These are phyloP conservation scores for Alternaria gaisen DNA, from an alignment of 2,329 filamentous ascomycete species.

Conservation along the genomic window DNA sequence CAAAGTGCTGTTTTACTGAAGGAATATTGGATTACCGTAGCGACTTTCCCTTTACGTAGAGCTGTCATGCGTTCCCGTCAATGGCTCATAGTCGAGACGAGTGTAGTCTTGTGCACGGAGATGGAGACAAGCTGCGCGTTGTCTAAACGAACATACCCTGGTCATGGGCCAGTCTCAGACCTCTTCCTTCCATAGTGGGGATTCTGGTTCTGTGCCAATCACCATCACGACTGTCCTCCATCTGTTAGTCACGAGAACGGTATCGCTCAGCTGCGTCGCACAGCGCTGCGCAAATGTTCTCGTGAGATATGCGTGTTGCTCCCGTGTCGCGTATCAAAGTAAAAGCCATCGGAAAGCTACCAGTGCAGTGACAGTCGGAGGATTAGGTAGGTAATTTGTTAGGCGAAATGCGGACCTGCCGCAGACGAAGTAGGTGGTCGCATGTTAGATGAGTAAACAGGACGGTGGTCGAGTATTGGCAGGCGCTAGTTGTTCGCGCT, in stretches of 20 bases:
- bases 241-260: not conserved
- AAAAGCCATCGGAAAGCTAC: not conserved
- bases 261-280: not conserved
- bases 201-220: not conserved
- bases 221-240: not conserved
- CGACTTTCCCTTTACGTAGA: slow-evolving; percentile 6
- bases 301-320: not conserved
- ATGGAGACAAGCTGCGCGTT: slow-evolving; percentile 7
- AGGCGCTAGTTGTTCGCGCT: slow-evolving; percentile 9
- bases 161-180: not conserved
- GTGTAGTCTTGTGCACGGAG: slow-evolving; percentile 5
- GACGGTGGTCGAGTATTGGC: not conserved
- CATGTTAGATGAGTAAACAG: slow-evolving; percentile 8
- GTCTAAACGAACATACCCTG: not conserved
- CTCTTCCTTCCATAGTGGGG: not conserved
- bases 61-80: not conserved
- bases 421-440: slow-evolving; percentile 5
- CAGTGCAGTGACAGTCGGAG: not conserved
- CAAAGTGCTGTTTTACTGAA: not conserved
- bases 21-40: not conserved
- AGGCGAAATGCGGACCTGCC: slow-evolving; percentile 5
- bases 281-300: not conserved
- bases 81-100: not conserved
- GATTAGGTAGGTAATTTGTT: not conserved
- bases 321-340: not conserved